phyloP scores from a whole-genome alignment of 768 basidiomycete genomes.

The Butyriboletus loyo region DNA sequence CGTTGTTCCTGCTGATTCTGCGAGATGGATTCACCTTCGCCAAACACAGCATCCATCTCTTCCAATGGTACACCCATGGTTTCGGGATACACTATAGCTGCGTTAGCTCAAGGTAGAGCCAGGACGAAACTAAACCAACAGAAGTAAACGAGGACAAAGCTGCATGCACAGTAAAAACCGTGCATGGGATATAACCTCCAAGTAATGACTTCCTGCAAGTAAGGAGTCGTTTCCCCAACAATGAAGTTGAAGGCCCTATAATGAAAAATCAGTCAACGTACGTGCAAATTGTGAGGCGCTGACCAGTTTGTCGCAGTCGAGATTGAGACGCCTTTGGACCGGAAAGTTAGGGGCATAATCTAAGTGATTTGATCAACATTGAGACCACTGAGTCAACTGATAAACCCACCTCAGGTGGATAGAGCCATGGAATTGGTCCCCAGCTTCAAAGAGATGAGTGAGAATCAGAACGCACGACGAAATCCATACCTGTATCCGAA shows the following conservation, averaged over 20 bases:
- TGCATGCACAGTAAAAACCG: slow-evolving; percentile 85
- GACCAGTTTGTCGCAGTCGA: slow-evolving; percentile 85
- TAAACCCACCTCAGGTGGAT: slow-evolving; percentile 71
- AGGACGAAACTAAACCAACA: slow-evolving; percentile 42
- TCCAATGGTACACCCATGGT: slow-evolving; percentile 85
- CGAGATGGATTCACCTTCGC: slow-evolving; percentile 57
- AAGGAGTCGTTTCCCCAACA: slow-evolving; percentile 85
- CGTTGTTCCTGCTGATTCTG: slow-evolving; percentile 11
- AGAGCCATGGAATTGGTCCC: slow-evolving; percentile 88
- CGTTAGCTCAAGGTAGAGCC: slow-evolving; percentile 4
- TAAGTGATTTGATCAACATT: slow-evolving; percentile 25
- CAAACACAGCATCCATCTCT: slow-evolving; percentile 89
- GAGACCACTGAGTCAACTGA: not conserved
- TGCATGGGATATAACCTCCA: slow-evolving; percentile 98
- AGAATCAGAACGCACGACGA: not conserved
- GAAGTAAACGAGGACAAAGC: slow-evolving; percentile 84
- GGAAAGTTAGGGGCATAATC: slow-evolving; percentile 87
- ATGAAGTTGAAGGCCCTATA: slow-evolving; percentile 78
- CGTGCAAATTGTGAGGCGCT: not conserved
- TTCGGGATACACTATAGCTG: slow-evolving; percentile 69
- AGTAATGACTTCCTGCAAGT: slow-evolving; percentile 79
- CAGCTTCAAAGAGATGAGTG: slow-evolving; percentile 40
- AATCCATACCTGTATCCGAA: slow-evolving; percentile 75
- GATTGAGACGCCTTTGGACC: slow-evolving; percentile 94
- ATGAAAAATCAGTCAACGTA: slow-evolving; percentile 11